These are phyloP conservation scores for Pythium aristosporum DNA, from an alignment of 352 stramenopile genomes.

Conservation along the genomic window DNA sequence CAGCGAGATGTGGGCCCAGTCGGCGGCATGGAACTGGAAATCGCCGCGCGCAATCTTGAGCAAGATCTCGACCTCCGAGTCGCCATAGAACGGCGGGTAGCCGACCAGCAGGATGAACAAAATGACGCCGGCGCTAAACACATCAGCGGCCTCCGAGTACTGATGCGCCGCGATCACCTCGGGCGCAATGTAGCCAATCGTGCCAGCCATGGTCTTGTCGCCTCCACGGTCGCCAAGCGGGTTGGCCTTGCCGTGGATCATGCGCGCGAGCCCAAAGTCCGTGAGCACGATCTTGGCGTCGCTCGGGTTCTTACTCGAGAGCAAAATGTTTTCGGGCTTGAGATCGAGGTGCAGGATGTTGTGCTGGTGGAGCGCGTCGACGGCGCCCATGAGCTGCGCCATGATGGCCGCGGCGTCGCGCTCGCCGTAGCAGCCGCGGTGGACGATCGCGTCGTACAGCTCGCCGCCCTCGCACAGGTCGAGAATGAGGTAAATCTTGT, in stretches of 20 bases:
- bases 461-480: constrained; percentile 72
- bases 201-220: constrained; percentile 72
- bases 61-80: constrained; percentile 74
- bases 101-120: constrained; percentile 78
- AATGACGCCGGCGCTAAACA: constrained; percentile 82
- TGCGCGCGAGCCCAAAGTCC: constrained; percentile 74
- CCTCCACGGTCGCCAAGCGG: constrained; percentile 48
- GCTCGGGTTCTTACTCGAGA: constrained; percentile 41
- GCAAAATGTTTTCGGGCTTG: constrained; percentile 82
- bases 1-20: constrained; percentile 61
- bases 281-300: constrained; percentile 72
- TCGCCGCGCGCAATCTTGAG: constrained; percentile 76
- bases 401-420: constrained; percentile 63
- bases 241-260: constrained; percentile 72
- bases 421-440: constrained; percentile 67
- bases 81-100: constrained; percentile 73
- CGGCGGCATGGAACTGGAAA: constrained; percentile 62
- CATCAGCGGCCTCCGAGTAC: constrained; percentile 68
- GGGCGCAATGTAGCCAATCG: constrained; percentile 77
- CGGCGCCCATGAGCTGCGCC: constrained; percentile 57
- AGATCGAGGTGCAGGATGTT: constrained; percentile 82
- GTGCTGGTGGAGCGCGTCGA: constrained; percentile 65
- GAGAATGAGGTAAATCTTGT: constrained; percentile 80
- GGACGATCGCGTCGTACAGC: constrained; percentile 73
- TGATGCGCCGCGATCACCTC: constrained; percentile 68